These are phyloP conservation scores for Tetrapisispora pingtungensis DNA, from an alignment of 805 yeast genomes.

Conservation along the genomic window DNA sequence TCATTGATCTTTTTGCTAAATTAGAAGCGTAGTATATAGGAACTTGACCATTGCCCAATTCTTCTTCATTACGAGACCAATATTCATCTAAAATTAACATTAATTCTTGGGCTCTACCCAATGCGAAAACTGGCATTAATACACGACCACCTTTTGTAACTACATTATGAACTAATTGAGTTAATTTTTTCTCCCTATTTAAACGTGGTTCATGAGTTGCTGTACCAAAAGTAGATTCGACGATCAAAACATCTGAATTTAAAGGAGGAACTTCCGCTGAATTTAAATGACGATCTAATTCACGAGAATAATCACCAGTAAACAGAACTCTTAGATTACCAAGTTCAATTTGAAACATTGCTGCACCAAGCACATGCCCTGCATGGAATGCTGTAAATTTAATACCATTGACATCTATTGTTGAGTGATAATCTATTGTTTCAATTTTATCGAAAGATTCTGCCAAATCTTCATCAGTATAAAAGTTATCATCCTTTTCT, in stretches of 20 bases:
- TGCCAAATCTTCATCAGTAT: constrained; percentile 82
- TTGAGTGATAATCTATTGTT: constrained; percentile 91
- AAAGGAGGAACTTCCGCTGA: constrained; percentile 88
- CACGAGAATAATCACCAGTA: constrained; percentile 96
- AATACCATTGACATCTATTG: constrained; percentile 88
- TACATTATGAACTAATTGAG: constrained; percentile 75
- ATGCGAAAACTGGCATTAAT: constrained; percentile 86
- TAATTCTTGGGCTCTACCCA: constrained; percentile 94
- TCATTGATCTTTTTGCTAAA: constrained; percentile 91
- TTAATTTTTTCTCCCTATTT: constrained; percentile 74
- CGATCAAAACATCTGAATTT: constrained; percentile 80
- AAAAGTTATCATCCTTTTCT: constrained; percentile 42
- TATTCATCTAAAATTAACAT: constrained; percentile 86
- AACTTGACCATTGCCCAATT: constrained; percentile 49
- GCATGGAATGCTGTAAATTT: constrained; percentile 97
- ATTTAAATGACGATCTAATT: constrained; percentile 88
- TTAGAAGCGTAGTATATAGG: constrained; percentile 87
- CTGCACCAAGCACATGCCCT: constrained; percentile 99
- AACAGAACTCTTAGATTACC: constrained; percentile 83
- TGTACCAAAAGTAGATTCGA: constrained; percentile 96
- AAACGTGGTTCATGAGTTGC: constrained; percentile 89
- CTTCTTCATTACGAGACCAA: constrained; percentile 77
- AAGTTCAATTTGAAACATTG: constrained; percentile 92
- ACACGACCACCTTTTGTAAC: constrained; percentile 84
- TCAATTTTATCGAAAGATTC: constrained; percentile 85